These are phyloP conservation scores for Blepharisma stoltei DNA, from an alignment of 73 alveolate species.

Conservation along the genomic window DNA sequence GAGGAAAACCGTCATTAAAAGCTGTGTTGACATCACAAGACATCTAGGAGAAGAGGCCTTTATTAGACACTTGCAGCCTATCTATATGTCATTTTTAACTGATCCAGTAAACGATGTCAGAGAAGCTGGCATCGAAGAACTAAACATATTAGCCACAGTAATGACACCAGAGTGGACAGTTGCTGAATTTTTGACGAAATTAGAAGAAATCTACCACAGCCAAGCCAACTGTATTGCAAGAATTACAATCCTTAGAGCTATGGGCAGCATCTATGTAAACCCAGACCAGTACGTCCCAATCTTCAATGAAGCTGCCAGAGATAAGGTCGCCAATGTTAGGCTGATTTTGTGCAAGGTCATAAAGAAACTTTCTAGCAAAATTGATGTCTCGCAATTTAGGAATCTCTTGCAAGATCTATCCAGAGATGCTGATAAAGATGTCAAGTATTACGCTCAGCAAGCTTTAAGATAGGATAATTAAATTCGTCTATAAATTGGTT, in stretches of 20 bases:
- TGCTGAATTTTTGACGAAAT: constrained; percentile 76
- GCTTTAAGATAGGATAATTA: constrained; percentile 41
- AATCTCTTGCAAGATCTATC: constrained; percentile 37
- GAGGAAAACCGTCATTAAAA: constrained; percentile 81
- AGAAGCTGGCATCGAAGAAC: constrained; percentile 82
- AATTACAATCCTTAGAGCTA: constrained; percentile 66
- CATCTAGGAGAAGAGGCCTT: constrained; percentile 60
- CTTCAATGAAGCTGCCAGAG: constrained; percentile 79
- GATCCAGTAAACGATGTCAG: constrained; percentile 94
- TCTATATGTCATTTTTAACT: constrained; percentile 79
- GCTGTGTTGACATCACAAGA: constrained; percentile 55
- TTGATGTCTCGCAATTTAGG: constrained; percentile 45
- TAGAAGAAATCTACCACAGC: constrained; percentile 72
- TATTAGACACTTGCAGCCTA: constrained; percentile 70
- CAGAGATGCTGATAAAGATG: constrained; percentile 79
- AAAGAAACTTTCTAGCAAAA: constrained; percentile 55
- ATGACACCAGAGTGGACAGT: constrained; percentile 87
- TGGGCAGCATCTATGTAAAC: not conserved
- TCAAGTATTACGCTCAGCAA: constrained; percentile 68
- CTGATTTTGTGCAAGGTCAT: constrained; percentile 81
- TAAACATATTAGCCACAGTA: constrained; percentile 62
- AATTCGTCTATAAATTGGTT: not conserved
- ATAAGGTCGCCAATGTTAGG: constrained; percentile 90
- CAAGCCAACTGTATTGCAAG: constrained; percentile 87
- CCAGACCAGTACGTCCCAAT: constrained; percentile 73